A percentile compares a stretch with the other conserved stretches of the same genome.
Conservation (phyloP, 2,329 filamentous ascomycete genomes). For the Aspergillus sp. region DNA sequence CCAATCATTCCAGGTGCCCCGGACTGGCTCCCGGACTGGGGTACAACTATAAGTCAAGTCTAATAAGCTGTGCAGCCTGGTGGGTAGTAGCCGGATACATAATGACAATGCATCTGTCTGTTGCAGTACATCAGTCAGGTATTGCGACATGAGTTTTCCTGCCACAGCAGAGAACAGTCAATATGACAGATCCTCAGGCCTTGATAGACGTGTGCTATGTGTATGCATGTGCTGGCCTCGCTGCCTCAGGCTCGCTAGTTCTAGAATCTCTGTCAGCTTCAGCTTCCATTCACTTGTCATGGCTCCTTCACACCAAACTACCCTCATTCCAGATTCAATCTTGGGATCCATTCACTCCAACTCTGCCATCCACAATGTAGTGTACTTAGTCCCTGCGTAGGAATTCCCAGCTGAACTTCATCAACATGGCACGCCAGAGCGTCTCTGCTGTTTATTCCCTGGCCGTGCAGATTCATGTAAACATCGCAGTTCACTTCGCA, state of each 20-base stretch:
- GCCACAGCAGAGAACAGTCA: not conserved
- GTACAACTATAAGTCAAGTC: not conserved
- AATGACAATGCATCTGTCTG: not conserved
- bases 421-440: not conserved
- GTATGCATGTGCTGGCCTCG: not conserved
- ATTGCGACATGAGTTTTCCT: not conserved
- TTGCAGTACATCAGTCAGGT: not conserved
- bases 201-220: not conserved
- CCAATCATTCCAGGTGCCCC: not conserved
- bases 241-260: not conserved
- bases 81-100: not conserved
- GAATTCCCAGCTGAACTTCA: not conserved
- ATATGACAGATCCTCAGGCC: not conserved
- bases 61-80: not conserved
- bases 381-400: not conserved
- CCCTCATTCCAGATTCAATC: no score
- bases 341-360: not conserved
- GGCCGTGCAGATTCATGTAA: not conserved
- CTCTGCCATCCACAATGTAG: not conserved
- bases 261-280: not conserved
- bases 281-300: not conserved
- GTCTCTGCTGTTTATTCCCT: not conserved
- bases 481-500: not conserved
- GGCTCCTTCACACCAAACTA: not conserved
- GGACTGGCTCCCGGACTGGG: not conserved